Base-by-base conservation (phyloP, 495 filamentous ascomycete species). In the Annulohypoxylon moriforme region DNA sequence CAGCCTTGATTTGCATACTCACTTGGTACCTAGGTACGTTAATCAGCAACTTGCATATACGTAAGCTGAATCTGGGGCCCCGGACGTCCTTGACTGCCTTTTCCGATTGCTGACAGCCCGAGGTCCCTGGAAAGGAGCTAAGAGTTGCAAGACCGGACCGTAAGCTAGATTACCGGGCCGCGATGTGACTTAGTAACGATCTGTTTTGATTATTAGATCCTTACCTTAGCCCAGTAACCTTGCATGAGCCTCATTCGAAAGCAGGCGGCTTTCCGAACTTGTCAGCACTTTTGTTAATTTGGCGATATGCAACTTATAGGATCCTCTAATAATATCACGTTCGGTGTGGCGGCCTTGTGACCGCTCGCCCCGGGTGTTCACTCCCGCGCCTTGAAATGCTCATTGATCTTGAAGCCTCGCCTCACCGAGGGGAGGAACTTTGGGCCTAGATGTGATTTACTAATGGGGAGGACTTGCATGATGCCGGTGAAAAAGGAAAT, bases 181-280 rank as follows among this genome's bases (percentile, higher is more conserved):
- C 14, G 50, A 20, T 22, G n/a, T 5, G 31, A 36, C 42, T 67
- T 67, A 59, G 53, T 66, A 27, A 67, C 31, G 14, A 40, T 59
- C 64, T 40, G 64, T 67, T 29, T 40, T 36, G 64, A 67, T 67
- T 53, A 67, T 42, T 50, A 66, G n/a, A n/a, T n/a, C n/a, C 25
- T 18, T 2, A 49, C 52, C 42, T 27, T 55, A 33, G 29, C 8
- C 20, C 29, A n/a, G 27, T n/a, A 7, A 55, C 38, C 25, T 3
- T 5, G 50, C 31, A 10, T 38, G 27, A 49, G 20, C 13, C 33
- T 58, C 25, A 18, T 42, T 9, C 42, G 58, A 47, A 47, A 50
- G 50, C 18, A 16, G 33, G 29, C 3, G 20, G 50, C 50, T 29
- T n/a, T 25, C n/a, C 24, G 47, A 29, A 13, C 47, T 8, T 16